Percentiles rank a stretch among this genome's conserved stretches.
Conservation (phyloP, 1,284 basidiomycete genomes). For the Trichosporon inkin region DNA sequence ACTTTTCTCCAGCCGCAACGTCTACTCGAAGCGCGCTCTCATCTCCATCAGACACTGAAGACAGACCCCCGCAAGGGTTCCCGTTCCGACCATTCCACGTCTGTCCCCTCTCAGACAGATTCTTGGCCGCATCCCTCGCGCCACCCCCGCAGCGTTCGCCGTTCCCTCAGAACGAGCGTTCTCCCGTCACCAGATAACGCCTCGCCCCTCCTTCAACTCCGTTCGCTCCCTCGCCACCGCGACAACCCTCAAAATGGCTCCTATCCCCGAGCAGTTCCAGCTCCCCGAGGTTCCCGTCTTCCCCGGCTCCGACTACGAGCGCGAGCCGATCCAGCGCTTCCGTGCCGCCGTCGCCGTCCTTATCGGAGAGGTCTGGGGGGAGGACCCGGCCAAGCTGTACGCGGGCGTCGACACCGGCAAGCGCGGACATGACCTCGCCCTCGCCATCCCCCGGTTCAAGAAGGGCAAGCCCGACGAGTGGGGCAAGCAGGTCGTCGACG, state of each 20-base stretch:
- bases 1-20: neutral
- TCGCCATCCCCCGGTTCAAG: constrained; percentile 86
- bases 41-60: neutral
- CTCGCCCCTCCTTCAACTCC: constrained; percentile 1
- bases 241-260: neutral
- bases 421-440: constrained; percentile 86
- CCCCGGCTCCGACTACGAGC: constrained; percentile 65
- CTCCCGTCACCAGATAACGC: neutral
- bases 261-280: constrained; percentile 21
- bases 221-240: constrained; percentile 2
- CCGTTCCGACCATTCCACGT: constrained; percentile 1
- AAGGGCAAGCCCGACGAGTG: constrained; percentile 77
- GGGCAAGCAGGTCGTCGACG: constrained; percentile 67
- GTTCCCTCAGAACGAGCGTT: neutral
- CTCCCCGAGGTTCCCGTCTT: constrained; percentile 56
- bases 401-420: constrained; percentile 79
- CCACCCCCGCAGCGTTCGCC: neutral
- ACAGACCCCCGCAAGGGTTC: neutral
- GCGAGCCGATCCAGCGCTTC: constrained; percentile 76
- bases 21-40: neutral
- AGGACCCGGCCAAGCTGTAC: constrained; percentile 72
- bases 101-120: neutral
- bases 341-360: constrained; percentile 74
- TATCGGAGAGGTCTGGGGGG: constrained; percentile 64
- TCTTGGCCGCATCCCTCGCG: constrained; percentile 1